Evolutionary conservation across 2,329 filamentous ascomycete species (phyloP), one percentile per base, ranked within the genome.

Genomic region (Hymenoscyphus salicellus): DNA sequence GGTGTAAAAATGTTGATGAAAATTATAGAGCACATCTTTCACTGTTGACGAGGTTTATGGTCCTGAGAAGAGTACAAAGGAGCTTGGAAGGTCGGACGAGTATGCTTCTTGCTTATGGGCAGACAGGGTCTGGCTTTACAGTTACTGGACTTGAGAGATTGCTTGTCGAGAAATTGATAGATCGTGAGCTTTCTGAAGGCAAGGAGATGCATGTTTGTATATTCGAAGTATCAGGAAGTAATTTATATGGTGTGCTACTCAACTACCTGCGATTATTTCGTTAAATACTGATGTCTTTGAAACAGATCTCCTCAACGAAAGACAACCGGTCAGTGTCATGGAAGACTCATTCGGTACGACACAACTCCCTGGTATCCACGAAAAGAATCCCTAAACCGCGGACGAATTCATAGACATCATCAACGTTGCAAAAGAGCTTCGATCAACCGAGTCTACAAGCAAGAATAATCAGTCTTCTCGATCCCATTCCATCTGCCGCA

Each of bases 211-310:
- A 33, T 33, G 32, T 33, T 33, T 33, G 32, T 10, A 33, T 33
- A 8, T 33, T 33, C 32, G 32, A 33, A 33, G 32, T 33, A 33
- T 33, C 32, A 10, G 32, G 32, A 10, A 33, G 32, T 8, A 86
- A 82, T 1, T 81, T 88, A 3, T 89, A 93, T 23, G 86, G 94
- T 69, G 90, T 92, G 0, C 93, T 94, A 2, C 82, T 63, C 97
- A 98, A 68, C 93, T 93, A 5, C 86, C 92, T 38, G 97, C 93
- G 10, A 97, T 93, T 77, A 89, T 96, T 77, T 94, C 96, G 77
- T 83, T 98, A 60, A 33, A 8, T 33, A 97, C 97, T 75, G 88
- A 96, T 79, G 89, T 93, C 66, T 84, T 86, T 55, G 88, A 90
- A 8, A 33, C 32, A 33, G 79, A 81, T 55, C 75, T 82, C 0